A percentile compares a stretch with the other conserved stretches of the same genome.
phyloP scores from a whole-genome alignment of 1,284 basidiomycete genomes.

The Gomphus sp. region DNA sequence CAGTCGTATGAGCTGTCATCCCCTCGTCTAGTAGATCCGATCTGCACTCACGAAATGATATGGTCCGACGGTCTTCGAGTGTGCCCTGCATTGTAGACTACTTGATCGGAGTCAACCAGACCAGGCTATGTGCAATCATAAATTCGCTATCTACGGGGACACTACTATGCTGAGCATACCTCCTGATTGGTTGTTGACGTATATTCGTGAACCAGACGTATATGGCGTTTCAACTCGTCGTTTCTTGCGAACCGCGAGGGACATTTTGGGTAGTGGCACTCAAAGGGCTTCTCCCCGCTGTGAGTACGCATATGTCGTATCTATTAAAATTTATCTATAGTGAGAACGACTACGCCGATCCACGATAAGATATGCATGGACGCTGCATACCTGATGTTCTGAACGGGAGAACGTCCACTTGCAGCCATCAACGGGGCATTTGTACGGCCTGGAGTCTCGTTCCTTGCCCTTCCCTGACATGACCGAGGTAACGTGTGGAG shows the following conservation, averaged over 20 bases:
- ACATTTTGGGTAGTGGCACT: constrained; percentile 1
- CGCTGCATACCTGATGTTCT: constrained; percentile 5
- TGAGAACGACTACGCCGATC: too few species aligned
- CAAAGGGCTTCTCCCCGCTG: constrained; percentile 86
- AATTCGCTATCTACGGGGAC: neutral
- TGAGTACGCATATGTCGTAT: constrained; percentile 97
- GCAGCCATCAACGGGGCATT: constrained; percentile 89
- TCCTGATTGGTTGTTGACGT: neutral
- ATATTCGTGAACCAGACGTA: neutral
- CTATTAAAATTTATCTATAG: constrained; percentile 28
- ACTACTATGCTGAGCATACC: neutral
- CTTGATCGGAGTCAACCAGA: constrained; percentile 6
- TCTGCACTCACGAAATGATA: neutral
- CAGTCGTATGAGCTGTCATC: neutral
- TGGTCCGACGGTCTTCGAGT: constrained; percentile 4
- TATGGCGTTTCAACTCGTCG: constrained; percentile 7
- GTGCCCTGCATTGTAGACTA: constrained; percentile 5
- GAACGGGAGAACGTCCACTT: constrained; percentile 94
- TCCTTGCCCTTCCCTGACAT: neutral
- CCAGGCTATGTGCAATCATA: neutral
- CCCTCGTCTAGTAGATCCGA: too few species aligned
- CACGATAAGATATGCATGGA: too few species aligned
- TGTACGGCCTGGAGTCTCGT: constrained; percentile 65
- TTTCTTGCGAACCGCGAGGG: constrained; percentile 4
- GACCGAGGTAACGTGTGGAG: neutral